A percentile compares a stretch with the other conserved stretches of the same genome.
These are phyloP conservation scores for Schizopora paradoxa DNA, from an alignment of 1,284 basidiomycete genomes.

Conservation along the genomic window DNA sequence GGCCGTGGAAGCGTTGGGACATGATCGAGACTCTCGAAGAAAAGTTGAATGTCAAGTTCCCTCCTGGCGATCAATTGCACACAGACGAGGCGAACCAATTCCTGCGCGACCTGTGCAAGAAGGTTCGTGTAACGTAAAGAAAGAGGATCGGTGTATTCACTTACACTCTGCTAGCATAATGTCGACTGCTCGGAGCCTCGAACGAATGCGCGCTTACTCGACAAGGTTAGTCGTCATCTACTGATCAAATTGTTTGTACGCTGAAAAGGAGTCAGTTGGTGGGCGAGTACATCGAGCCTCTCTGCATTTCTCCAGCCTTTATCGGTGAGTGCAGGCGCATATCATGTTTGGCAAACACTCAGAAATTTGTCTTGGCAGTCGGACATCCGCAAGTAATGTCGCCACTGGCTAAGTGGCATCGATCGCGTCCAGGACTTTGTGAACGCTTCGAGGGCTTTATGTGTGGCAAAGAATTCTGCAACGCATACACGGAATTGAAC, in stretches of 20 bases:
- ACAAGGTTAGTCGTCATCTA: constrained; percentile 61
- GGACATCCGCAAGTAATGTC: constrained; percentile 99
- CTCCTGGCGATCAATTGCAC: constrained; percentile 87
- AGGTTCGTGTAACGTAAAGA: constrained; percentile 42
- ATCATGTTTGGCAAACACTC: not conserved
- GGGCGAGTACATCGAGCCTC: constrained; percentile 94
- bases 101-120: constrained; percentile 78
- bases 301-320: constrained; percentile 96
- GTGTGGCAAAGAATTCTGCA: constrained; percentile 97
- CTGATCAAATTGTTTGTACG: constrained; percentile 10
- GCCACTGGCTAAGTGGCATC: constrained; percentile 94
- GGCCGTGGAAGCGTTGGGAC: constrained; percentile 99
- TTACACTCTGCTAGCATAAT: constrained; percentile 61
- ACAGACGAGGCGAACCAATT: constrained; percentile 88
- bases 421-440: constrained; percentile 89
- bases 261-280: too few species aligned
- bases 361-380: constrained; percentile 40
- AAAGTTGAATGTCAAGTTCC: constrained; percentile 91
- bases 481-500: constrained; percentile 98
- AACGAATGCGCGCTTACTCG: constrained; percentile 92
- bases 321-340: constrained; percentile 55
- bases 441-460: constrained; percentile 99
- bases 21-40: constrained; percentile 97
- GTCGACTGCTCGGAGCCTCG: constrained; percentile 97
- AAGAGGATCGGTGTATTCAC: constrained; percentile 13